Percentiles rank a stretch among this genome's conserved stretches.
Conservation (phyloP, 352 stramenopile species). For the Proteromonas lacertae region DNA sequence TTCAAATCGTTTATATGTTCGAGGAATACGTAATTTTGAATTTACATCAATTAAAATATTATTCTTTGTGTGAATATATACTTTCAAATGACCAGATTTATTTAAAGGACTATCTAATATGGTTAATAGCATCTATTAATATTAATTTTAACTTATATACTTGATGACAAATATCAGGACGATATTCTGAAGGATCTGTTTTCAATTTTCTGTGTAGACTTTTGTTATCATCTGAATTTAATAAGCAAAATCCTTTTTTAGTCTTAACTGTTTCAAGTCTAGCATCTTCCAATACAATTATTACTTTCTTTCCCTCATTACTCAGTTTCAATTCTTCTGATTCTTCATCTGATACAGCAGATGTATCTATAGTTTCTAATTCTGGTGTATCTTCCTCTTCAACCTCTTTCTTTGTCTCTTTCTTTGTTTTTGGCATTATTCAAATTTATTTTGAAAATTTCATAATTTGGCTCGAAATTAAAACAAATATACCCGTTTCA, state of each 20-base stretch:
- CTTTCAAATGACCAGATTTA: constrained; percentile 47
- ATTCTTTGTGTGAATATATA: constrained; percentile 80
- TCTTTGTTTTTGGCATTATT: too few relatives aligned
- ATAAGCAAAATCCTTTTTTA: constrained; percentile 83
- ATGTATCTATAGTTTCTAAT: too few relatives aligned
- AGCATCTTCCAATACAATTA: constrained; percentile 87
- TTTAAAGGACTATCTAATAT: constrained; percentile 94
- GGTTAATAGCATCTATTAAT: constrained; percentile 60
- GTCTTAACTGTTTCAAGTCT: constrained; percentile 97
- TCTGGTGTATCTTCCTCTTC: too few relatives aligned
- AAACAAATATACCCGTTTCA: too few relatives aligned
- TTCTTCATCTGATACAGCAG: too few relatives aligned
- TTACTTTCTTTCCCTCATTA: too few relatives aligned
- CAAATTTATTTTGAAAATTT: too few relatives aligned
- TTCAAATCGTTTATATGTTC: constrained; percentile 93
- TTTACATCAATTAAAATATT: constrained; percentile 93
- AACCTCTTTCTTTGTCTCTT: too few relatives aligned
- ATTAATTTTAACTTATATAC: constrained; percentile 2
- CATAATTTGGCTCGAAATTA: too few relatives aligned
- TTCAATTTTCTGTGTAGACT: constrained; percentile 54
- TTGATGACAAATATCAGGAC: constrained; percentile 94
- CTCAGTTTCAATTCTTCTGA: too few relatives aligned
- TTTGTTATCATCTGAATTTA: constrained; percentile 98
- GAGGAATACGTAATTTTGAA: constrained; percentile 79
- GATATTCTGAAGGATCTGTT: constrained; percentile 71